Base-by-base conservation (phyloP, 352 stramenopile species). In the Phytophthora litchii region DNA sequence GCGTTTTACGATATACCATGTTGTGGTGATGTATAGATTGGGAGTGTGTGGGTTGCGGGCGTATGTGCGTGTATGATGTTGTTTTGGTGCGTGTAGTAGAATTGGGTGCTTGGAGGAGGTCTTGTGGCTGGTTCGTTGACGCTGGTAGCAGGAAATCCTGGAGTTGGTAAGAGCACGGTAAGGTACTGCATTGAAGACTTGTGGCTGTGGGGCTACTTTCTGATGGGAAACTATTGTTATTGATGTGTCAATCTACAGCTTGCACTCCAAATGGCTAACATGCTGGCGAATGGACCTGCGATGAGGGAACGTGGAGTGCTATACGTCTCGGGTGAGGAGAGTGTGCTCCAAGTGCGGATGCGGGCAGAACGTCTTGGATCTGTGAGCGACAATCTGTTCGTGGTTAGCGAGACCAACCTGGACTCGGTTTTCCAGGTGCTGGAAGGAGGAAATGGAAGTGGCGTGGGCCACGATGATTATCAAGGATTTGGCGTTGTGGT, bases 321-420 rank as follows among this genome's bases (percentile, higher is more conserved):
- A 13, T 99, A 99, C 64, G 79, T 99, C 3, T 98, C 94, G 2
- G 97, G 97, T 17, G 97, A 99, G 77, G 97, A 99, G 65, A 98
- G 94, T 56, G 76, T 92, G n/a, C 69, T 92, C 31, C 97, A 99
- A 72, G 91, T 99, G 56, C 96, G 95, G 42, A 91, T 96, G 65
- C 78, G 96, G 36, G 96, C 95, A 3, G 73, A 95, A 42, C 76
- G 96, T 0, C 80, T 98, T 21, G 89, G 80, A 13, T 79, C 88
- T 0, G 48, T 89, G 3, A 78, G 71, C 47, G 61, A 89, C 45
- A 71, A 72, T 45, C 64, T 95, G 17, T 94, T 86, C 43, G 86
- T 95, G 20, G 83, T 80, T 3, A 94, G 80, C 36, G 85, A 96
- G 71, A 94, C 84, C 27, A 94, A 94, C 58, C 71, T 95, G 16